Evolutionary conservation across 1,284 basidiomycete species (phyloP), one percentile per base, ranked within the genome.

Genomic region (Anthracocystis walkeri): DNA sequence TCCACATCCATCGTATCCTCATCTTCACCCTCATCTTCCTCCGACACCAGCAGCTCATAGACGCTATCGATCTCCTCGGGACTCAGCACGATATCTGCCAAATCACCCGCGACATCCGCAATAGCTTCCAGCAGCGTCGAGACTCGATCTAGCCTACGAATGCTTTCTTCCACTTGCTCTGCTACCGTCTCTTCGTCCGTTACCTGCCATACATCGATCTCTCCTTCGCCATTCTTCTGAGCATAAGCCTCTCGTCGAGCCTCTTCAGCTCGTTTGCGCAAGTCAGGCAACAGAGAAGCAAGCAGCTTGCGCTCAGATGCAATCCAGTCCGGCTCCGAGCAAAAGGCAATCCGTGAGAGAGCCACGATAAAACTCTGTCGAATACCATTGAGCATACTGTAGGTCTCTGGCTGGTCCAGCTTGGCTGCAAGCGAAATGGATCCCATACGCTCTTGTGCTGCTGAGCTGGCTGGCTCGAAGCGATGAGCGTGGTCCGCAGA

Each of bases 321-420:
- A 11, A 83, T 68, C 81, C 81, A 83, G 31, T 72, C 68, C 16
- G 81, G 81, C 45, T 82, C 81, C 1, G 64, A 40, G 21, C 77
- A 77, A 57, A 79, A 83, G 0, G 81, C 81, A 20, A 82, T 69
- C 29, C 80, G 65, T 5, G 61, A 66, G 11, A 83, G 52, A 2
- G 78, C 65, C 3, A 82, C 75, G 40, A 82, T 58, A 42, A 80
- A 83, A 16, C 72, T 78, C 58, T 80, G 75, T 11, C 73, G 72
- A 29, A 83, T 76, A 16, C 81, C 81, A 56, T 83, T 82, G 40
- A 82, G 63, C 64, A 79, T 72, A 27, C 67, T 68, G 41, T 82
- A 80, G 7, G 69, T 69, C 54, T 77, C 74, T 3, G 75, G 75
- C 14, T 69, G 67, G 11, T 76, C 60, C 10, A 82, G 56, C 42